phyloP scores from a whole-genome alignment of 1,284 basidiomycete species.

The Moesziomyces aphidis region DNA sequence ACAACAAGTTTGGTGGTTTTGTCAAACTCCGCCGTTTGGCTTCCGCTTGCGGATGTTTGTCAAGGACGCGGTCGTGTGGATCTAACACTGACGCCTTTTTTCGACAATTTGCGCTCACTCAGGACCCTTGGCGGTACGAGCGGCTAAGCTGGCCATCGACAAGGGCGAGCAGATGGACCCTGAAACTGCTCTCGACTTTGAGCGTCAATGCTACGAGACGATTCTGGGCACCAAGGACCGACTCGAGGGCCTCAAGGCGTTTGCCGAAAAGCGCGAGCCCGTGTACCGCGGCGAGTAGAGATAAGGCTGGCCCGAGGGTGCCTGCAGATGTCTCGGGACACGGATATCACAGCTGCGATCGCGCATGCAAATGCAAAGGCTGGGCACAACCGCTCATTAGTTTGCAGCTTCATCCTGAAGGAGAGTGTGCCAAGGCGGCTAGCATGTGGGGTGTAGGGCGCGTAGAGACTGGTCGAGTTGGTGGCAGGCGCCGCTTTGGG shows the following conservation, averaged over 20 bases:
- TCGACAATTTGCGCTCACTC: background rate
- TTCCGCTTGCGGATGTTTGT: background rate
- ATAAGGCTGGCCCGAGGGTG: too few species aligned
- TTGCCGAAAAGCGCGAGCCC: slow-evolving; percentile 86
- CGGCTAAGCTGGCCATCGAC: slow-evolving; percentile 89
- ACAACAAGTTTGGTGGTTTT: background rate
- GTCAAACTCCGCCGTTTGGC: slow-evolving; percentile 11
- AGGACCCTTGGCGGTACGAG: slow-evolving; percentile 89
- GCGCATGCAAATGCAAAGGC: background rate
- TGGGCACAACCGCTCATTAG: background rate
- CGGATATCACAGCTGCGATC: background rate
- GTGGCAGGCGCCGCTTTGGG: background rate
- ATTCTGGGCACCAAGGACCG: slow-evolving; percentile 84
- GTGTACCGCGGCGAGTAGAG: slow-evolving; percentile 83
- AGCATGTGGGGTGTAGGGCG: background rate
- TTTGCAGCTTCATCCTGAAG: background rate
- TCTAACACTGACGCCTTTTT: slow-evolving; percentile 11
- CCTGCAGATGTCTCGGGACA: slow-evolving; percentile 1
- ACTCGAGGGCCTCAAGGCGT: slow-evolving; percentile 85
- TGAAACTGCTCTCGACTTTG: slow-evolving; percentile 82
- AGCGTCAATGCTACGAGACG: slow-evolving; percentile 84
- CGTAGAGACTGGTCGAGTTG: background rate
- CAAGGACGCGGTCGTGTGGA: too few species aligned
- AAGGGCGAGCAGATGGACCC: slow-evolving; percentile 78
- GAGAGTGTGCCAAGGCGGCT: background rate